Conservation (phyloP, 495 filamentous ascomycete genomes). For the Parmelia sp. region DNA sequence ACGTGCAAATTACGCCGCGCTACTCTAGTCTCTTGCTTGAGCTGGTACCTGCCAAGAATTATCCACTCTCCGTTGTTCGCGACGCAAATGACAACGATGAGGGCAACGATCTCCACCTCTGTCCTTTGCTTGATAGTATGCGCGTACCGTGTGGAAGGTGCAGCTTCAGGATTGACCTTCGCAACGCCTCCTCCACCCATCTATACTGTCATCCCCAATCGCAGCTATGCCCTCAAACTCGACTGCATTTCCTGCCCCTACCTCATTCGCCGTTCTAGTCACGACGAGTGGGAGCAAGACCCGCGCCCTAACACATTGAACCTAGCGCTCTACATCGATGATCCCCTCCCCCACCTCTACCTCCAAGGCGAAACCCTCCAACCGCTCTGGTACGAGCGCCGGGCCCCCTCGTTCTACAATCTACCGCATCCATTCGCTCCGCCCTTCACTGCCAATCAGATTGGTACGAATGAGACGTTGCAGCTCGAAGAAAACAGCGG, state of each 20-base stretch:
- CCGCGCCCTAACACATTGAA: neutral
- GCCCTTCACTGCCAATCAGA: neutral
- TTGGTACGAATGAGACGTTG: neutral
- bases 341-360: neutral
- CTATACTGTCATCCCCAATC: neutral
- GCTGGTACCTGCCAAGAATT: too few species aligned
- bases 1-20: too few species aligned
- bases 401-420: neutral
- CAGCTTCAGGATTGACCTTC: neutral
- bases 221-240: neutral
- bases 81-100: neutral
- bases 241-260: constrained; percentile 4
- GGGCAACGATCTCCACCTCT: neutral
- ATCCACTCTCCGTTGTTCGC: neutral
- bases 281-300: neutral
- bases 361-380: neutral
- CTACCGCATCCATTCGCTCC: neutral
- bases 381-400: neutral
- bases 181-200: neutral
- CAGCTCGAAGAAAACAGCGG: neutral
- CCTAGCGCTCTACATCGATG: neutral
- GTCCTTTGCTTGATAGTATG: neutral
- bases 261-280: neutral
- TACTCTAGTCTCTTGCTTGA: too few species aligned
- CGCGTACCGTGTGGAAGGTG: neutral